A percentile compares a stretch with the other conserved stretches of the same genome.
phyloP scores from a whole-genome alignment of 1,139 yeast species.

The Geotrichum restrictum region DNA sequence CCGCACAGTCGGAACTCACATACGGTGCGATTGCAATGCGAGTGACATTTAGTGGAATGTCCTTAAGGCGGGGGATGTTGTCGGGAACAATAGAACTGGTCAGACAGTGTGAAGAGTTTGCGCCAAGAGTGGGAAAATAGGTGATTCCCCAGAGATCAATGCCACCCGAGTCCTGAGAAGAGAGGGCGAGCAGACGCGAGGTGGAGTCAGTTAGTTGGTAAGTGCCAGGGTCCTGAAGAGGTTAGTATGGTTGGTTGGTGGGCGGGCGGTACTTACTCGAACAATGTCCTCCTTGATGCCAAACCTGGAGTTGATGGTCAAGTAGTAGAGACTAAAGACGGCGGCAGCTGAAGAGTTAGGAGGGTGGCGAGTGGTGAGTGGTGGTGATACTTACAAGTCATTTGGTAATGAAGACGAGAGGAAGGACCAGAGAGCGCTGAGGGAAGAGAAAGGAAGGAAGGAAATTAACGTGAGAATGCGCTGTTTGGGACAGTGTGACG shows the following conservation, averaged over 20 bases:
- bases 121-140: conserved; percentile 16
- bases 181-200: conserved; percentile 9
- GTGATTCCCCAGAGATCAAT: conserved; percentile 20
- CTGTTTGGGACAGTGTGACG: too few relatives aligned
- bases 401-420: not conserved
- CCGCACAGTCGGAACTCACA: conserved; percentile 13
- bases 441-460: too few relatives aligned
- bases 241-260: not conserved
- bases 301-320: conserved; percentile 14
- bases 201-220: conserved; percentile 14
- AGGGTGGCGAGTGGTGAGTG: not conserved
- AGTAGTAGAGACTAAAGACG: conserved; percentile 20
- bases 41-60: conserved; percentile 16
- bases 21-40: conserved; percentile 20
- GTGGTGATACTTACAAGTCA: not conserved
- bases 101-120: conserved; percentile 11
- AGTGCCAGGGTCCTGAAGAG: conserved; percentile 1
- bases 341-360: conserved; percentile 7
- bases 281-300: conserved; percentile 18
- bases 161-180: conserved; percentile 14
- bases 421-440: too few relatives aligned
- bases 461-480: too few relatives aligned
- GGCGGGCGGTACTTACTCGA: conserved; percentile 13
- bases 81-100: conserved; percentile 12
- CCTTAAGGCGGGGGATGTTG: conserved; percentile 9